phyloP scores from a whole-genome alignment of 768 basidiomycete genomes.

The Cystofilobasidium macerans region DNA sequence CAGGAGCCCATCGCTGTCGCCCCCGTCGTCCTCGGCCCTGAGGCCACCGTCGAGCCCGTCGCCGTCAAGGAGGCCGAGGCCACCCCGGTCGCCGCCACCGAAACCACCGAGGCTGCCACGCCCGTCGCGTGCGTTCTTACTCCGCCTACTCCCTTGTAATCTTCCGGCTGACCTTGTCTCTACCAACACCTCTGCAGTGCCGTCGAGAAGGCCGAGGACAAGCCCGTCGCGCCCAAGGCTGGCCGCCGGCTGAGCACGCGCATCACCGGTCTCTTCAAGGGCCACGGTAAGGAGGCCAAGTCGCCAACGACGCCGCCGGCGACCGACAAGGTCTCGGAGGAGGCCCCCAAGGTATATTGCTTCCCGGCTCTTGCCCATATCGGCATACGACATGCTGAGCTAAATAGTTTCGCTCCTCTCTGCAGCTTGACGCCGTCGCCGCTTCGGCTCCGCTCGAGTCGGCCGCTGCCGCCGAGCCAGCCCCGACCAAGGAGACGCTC shows the following conservation, averaged over 20 bases:
- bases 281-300: slow-evolving; percentile 19
- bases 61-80: slow-evolving; percentile 5
- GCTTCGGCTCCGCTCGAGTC: slow-evolving; percentile 9
- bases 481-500: not conserved
- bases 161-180: not conserved
- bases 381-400: not conserved
- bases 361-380: not conserved
- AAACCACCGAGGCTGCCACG: slow-evolving; percentile 1
- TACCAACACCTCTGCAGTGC: not conserved
- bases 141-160: not conserved
- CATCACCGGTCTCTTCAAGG: slow-evolving; percentile 23
- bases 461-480: not conserved
- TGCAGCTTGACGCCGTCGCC: slow-evolving; percentile 17
- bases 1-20: not conserved
- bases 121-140: slow-evolving; percentile 1
- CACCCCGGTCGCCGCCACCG: slow-evolving; percentile 1
- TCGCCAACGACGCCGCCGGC: slow-evolving; percentile 4
- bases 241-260: slow-evolving; percentile 16
- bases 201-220: slow-evolving; percentile 12
- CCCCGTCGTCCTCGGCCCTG: too few relatives aligned
- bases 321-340: slow-evolving; percentile 10
- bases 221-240: slow-evolving; percentile 21
- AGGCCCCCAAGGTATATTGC: slow-evolving; percentile 12
- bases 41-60: not conserved
- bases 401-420: not conserved